Base-by-base conservation (phyloP, 2,329 filamentous ascomycete species). In the Sporothrix sp. region DNA sequence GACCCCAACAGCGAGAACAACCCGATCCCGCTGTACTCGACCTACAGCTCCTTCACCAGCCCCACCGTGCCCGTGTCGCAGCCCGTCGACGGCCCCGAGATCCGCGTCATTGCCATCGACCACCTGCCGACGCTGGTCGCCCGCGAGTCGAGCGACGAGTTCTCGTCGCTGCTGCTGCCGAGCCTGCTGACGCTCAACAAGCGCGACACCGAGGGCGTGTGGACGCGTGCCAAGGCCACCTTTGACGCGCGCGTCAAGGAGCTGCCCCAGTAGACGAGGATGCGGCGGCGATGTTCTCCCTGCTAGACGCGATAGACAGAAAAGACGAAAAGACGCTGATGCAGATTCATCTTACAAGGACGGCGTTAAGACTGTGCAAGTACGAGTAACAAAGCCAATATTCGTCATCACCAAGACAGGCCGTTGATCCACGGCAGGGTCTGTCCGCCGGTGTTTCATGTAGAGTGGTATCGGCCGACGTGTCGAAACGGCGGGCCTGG, bases 21-120 rank as follows among this genome's bases (percentile, higher is more conserved):
- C 38, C 56, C 56, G 36, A 79, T 90, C 50, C 89, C 89, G 21
- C 82, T 95, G 63, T 95, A 95, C 73, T 75, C 76, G 58, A 80
- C 85, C 63, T 86, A 87, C 66, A 95, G 86, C 43, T 93, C 88
- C 20, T 96, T 96, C 64, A 79, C 82, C 63, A 81, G 86, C 63
- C 91, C 90, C n/a, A 95, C 88, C 1, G 82, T 95, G 0, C 76
- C 82, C 1, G 85, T 74, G 57, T 78, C 70, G 61, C 74, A 38
- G 23, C 18, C 32, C 16, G 7, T 46, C 67, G 64, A 71, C 50
- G 70, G 71, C 48, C 76, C 80, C 1, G 75, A 78, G 7, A 69
- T 95, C 51, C 82, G 78, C 43, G 86, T 96, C 59, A 95, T 96
- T 67, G 85, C 81, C 65, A 93, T 94, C 61, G 87, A 94, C 66